Percentiles rank a stretch among this genome's conserved stretches.
These are phyloP conservation scores for Dioscorea dumetorum DNA, from an alignment of 106 monocot species.

Conservation along the genomic window DNA sequence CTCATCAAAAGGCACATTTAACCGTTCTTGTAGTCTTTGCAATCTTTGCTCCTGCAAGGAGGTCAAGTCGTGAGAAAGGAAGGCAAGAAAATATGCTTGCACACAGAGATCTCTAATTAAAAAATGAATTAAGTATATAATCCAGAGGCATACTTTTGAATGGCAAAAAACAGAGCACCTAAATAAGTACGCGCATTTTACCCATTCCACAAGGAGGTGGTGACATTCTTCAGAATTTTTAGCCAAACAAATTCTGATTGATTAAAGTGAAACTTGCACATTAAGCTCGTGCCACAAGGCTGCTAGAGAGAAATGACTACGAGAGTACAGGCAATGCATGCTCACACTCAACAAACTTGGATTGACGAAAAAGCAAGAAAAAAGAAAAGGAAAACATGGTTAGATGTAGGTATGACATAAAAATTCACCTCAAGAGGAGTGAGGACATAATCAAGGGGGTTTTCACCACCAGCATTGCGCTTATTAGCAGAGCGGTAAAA, in stretches of 20 bases:
- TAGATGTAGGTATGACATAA: neutral
- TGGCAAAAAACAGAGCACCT: too few relatives aligned
- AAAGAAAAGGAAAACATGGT: neutral
- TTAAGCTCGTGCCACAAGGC: too few relatives aligned
- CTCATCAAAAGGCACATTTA: conserved; percentile 81
- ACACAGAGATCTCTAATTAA: neutral
- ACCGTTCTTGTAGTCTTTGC: conserved; percentile 63
- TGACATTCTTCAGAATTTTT: too few relatives aligned
- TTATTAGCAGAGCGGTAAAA: conserved; percentile 35
- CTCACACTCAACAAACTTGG: too few relatives aligned
- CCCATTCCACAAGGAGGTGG: too few relatives aligned
- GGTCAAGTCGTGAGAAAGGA: neutral
- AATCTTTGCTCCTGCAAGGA: conserved; percentile 70
- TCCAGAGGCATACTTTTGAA: too few relatives aligned
- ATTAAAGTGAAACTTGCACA: too few relatives aligned
- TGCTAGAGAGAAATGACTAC: too few relatives aligned
- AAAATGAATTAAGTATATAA: too few relatives aligned
- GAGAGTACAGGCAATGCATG: too few relatives aligned
- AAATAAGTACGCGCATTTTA: too few relatives aligned
- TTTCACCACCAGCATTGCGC: conserved; percentile 16
- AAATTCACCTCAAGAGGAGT: conserved; percentile 46
- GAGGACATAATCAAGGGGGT: conserved; percentile 19
- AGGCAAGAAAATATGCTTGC: neutral
- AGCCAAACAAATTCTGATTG: too few relatives aligned
- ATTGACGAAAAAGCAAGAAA: neutral